Evolutionary conservation across 2,329 filamentous ascomycete species (phyloP).

Genomic region (Hymenoscyphus salicellus): DNA sequence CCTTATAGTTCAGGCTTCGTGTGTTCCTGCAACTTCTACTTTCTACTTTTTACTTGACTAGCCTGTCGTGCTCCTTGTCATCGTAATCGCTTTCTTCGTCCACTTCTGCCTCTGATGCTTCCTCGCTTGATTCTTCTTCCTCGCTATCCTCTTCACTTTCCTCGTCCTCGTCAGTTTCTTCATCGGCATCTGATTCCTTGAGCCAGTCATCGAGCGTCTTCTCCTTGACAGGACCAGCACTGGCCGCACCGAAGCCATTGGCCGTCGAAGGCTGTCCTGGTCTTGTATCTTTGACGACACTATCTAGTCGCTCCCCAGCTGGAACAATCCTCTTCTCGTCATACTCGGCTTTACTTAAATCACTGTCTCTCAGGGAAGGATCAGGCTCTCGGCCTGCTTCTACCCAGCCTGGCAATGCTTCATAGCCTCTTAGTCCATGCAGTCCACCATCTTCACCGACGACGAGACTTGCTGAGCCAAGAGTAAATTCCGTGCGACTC

Average conservation of each 20-base stretch:
- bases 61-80: constrained; percentile 33
- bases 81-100: constrained; percentile 32
- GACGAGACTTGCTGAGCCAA: constrained; percentile 84
- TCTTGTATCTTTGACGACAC: constrained; percentile 44
- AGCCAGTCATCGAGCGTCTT: constrained; percentile 95
- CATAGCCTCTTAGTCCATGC: constrained; percentile 75
- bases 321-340: constrained; percentile 47
- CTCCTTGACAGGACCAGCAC: constrained; percentile 38
- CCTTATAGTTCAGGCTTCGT: constrained; percentile 17
- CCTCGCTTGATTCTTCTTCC: constrained; percentile 46
- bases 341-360: constrained; percentile 39
- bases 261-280: constrained; percentile 41
- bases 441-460: constrained; percentile 72
- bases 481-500: constrained; percentile 68
- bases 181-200: constrained; percentile 54
- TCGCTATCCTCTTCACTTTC: constrained; percentile 40
- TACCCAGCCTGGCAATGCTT: constrained; percentile 81
- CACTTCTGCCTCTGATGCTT: constrained; percentile 31
- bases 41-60: constrained; percentile 31
- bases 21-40: neutral
- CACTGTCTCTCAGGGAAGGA: constrained; percentile 64
- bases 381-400: constrained; percentile 76
- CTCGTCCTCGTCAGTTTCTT: constrained; percentile 50
- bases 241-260: constrained; percentile 44
- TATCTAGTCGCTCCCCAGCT: constrained; percentile 63